Conservation (phyloP, 306 rosid species). For the Trifolium repens region DNA sequence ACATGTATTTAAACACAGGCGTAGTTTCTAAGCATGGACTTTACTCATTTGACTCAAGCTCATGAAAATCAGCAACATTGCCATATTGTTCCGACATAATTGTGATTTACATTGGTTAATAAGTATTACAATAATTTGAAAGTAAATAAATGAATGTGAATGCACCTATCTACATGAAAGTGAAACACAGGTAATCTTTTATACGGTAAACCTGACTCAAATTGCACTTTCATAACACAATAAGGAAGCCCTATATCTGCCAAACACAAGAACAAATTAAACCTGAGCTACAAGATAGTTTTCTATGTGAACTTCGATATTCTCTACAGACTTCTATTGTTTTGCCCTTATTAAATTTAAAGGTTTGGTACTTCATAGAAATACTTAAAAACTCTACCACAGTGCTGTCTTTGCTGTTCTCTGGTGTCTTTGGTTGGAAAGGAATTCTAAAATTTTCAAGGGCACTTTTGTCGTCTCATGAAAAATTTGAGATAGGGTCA, state of each 20-base stretch:
- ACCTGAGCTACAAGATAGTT: not conserved
- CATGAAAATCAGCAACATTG: conserved; percentile 14
- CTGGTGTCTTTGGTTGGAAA: not conserved
- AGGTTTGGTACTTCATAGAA: not conserved
- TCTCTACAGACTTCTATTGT: not conserved
- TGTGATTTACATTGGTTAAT: not conserved
- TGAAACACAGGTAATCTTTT: not conserved
- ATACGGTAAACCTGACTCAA: not conserved
- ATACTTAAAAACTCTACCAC: not conserved
- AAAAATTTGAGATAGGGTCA: not conserved
- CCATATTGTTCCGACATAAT: not conserved
- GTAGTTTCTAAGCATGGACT: not conserved
- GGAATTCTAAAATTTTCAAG: not conserved
- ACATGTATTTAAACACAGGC: not conserved
- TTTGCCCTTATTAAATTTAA: not conserved
- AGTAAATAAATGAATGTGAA: not conserved
- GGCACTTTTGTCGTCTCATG: not conserved
- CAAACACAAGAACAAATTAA: not conserved
- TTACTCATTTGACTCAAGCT: not conserved
- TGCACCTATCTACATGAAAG: not conserved
- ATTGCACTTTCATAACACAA: not conserved
- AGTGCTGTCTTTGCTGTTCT: not conserved
- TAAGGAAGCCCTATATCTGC: not conserved
- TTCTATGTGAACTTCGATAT: not conserved
- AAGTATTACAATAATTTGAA: not conserved